These are phyloP conservation scores for Hylodesmum podocarpum DNA, from an alignment of 306 rosid genomes.

Conservation along the genomic window DNA sequence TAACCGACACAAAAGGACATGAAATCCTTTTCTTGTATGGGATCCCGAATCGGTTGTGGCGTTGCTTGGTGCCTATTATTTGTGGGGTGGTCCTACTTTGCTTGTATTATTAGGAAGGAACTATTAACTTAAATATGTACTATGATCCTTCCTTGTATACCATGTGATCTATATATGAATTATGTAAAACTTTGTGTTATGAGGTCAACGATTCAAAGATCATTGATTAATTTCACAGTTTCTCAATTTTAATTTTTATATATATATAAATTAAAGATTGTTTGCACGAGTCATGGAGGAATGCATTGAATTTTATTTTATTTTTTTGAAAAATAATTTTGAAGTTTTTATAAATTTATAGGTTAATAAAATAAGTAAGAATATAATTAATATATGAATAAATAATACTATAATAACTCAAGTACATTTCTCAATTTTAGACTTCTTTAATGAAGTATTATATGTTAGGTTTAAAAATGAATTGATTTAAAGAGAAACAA, in stretches of 20 bases:
- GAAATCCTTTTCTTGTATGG: slow-evolving; percentile 54
- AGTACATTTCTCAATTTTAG: too few relatives aligned
- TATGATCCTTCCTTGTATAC: not conserved
- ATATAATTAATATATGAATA: too few relatives aligned
- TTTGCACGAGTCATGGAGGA: too few relatives aligned
- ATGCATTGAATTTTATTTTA: too few relatives aligned
- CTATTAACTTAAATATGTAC: not conserved
- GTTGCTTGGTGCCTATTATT: slow-evolving; percentile 23
- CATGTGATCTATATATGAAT: not conserved
- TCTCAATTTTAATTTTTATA: too few relatives aligned
- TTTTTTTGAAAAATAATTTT: too few relatives aligned
- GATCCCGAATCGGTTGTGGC: slow-evolving; percentile 20
- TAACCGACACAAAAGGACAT: slow-evolving; percentile 61
- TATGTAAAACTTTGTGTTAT: not conserved
- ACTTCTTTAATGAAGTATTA: not conserved
- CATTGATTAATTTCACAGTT: not conserved
- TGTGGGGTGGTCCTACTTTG: slow-evolving; percentile 40
- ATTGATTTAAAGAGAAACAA: too few relatives aligned
- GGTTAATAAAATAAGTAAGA: too few relatives aligned
- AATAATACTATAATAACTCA: too few relatives aligned
- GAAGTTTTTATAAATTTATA: too few relatives aligned
- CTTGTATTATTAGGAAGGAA: not conserved
- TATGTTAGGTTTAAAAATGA: not conserved
- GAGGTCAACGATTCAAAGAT: slow-evolving; percentile 12
- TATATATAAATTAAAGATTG: too few relatives aligned